phyloP scores from a whole-genome alignment of 345 rosid genomes.

The Lepidium didymum region DNA sequence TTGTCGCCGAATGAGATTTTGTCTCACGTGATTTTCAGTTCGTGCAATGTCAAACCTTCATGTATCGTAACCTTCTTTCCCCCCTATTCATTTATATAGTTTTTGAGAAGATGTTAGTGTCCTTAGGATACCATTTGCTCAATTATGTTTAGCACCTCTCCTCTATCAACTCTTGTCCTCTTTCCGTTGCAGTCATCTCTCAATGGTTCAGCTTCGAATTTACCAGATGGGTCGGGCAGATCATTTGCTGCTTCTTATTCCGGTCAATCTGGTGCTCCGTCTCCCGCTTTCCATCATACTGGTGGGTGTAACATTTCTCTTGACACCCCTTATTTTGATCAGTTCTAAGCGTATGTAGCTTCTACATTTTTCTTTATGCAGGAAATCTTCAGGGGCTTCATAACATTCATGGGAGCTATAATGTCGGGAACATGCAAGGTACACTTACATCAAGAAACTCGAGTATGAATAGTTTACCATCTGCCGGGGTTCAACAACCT shows the following conservation, averaged over 20 bases:
- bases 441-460: slow-evolving; percentile 88
- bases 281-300: slow-evolving; percentile 72
- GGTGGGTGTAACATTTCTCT: slow-evolving; percentile 39
- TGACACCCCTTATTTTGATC: neutral
- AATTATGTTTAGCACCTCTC: neutral
- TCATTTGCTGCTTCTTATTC: slow-evolving; percentile 80
- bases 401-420: slow-evolving; percentile 84
- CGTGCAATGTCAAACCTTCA: slow-evolving; percentile 88
- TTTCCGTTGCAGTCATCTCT: slow-evolving; percentile 70
- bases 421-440: slow-evolving; percentile 83
- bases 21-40: slow-evolving; percentile 42
- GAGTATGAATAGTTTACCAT: slow-evolving; percentile 63
- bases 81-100: neutral
- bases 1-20: slow-evolving; percentile 51
- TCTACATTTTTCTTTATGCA: slow-evolving; percentile 25
- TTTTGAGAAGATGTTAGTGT: neutral
- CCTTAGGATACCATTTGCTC: neutral
- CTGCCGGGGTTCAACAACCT: slow-evolving; percentile 86
- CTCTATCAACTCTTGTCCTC: neutral
- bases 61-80: slow-evolving; percentile 35
- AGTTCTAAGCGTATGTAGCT: slow-evolving; percentile 2
- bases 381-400: slow-evolving; percentile 86
- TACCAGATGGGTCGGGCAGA: slow-evolving; percentile 71
- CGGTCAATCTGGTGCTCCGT: slow-evolving; percentile 87
- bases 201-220: slow-evolving; percentile 80